These are phyloP conservation scores for Melastoma malabathricum DNA, from an alignment of 345 rosid genomes.

Conservation along the genomic window DNA sequence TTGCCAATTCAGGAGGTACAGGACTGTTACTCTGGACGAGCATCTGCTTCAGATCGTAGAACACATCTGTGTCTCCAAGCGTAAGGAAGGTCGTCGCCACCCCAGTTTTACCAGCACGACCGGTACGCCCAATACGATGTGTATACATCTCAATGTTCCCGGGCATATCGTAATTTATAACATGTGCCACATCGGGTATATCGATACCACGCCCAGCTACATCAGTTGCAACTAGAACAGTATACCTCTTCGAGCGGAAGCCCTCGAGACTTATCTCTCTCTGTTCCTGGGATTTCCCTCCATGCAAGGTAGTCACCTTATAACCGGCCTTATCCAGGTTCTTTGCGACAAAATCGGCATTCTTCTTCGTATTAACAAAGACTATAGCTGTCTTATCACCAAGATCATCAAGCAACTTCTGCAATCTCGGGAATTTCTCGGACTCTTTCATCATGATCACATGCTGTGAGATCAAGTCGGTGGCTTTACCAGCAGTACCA, in stretches of 20 bases:
- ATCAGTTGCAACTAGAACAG: slow-evolving; percentile 89
- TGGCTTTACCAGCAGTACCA: slow-evolving; percentile 93
- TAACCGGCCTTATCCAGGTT: slow-evolving; percentile 77
- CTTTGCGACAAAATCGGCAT: slow-evolving; percentile 65
- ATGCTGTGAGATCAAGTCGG: slow-evolving; percentile 77
- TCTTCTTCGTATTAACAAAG: slow-evolving; percentile 87
- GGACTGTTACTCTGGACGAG: slow-evolving; percentile 84
- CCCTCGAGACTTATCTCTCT: slow-evolving; percentile 91
- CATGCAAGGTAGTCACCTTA: slow-evolving; percentile 81
- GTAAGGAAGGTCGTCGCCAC: slow-evolving; percentile 89
- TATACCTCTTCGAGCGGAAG: slow-evolving; percentile 75
- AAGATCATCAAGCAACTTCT: slow-evolving; percentile 70
- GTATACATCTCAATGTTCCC: slow-evolving; percentile 78
- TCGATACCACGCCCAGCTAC: slow-evolving; percentile 95
- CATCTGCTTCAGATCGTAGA: slow-evolving; percentile 97
- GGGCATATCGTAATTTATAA: slow-evolving; percentile 90
- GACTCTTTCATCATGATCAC: slow-evolving; percentile 86
- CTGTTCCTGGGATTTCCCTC: slow-evolving; percentile 94
- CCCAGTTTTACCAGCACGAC: slow-evolving; percentile 95
- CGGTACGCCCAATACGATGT: slow-evolving; percentile 92
- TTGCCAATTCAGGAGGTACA: slow-evolving; percentile 87
- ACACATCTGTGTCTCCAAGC: slow-evolving; percentile 61
- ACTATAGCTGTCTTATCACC: slow-evolving; percentile 84
- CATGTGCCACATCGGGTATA: slow-evolving; percentile 92
- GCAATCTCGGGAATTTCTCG: slow-evolving; percentile 53